Conservation (phyloP, 371 early-diverging fungal genomes). For the Mucor circinelloides region DNA sequence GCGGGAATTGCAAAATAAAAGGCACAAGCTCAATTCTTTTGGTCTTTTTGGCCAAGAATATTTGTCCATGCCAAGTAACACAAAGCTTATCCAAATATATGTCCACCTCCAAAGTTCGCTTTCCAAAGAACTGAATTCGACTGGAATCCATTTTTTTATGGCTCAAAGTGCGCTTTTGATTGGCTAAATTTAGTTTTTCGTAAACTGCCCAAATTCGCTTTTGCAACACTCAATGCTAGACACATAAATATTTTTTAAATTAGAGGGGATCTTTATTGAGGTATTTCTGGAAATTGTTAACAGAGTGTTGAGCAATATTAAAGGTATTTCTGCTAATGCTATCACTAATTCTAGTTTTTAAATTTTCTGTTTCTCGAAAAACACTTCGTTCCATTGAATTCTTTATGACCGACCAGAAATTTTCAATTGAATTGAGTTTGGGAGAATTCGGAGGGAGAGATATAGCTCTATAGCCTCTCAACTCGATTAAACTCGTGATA, state of each 20-base stretch:
- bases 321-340: conserved; percentile 6
- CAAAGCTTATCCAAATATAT: no score
- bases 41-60: conserved; percentile 17
- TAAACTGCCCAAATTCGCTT: conserved; percentile 7
- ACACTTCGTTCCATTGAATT: conserved; percentile 7
- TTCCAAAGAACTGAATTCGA: no score
- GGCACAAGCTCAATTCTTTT: conserved; percentile 16
- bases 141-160: no score
- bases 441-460: conserved; percentile 28
- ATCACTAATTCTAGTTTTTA: conserved; percentile 17
- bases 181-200: no score
- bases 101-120: no score
- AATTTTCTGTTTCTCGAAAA: conserved; percentile 9
- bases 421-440: conserved; percentile 25
- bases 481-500: conserved; percentile 11
- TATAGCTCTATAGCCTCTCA: conserved; percentile 19
- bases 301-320: conserved; percentile 10
- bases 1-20: not conserved
- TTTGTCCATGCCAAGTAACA: conserved; percentile 11
- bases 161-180: conserved; percentile 3
- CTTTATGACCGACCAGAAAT: conserved; percentile 9
- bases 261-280: conserved; percentile 12
- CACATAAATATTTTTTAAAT: conserved; percentile 1
- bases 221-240: conserved; percentile 1
- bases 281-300: conserved; percentile 13